Percentiles rank a stretch among this genome's conserved stretches.
Conservation (phyloP, 1,284 basidiomycete genomes). For the Papiliotrema fonsecae region DNA sequence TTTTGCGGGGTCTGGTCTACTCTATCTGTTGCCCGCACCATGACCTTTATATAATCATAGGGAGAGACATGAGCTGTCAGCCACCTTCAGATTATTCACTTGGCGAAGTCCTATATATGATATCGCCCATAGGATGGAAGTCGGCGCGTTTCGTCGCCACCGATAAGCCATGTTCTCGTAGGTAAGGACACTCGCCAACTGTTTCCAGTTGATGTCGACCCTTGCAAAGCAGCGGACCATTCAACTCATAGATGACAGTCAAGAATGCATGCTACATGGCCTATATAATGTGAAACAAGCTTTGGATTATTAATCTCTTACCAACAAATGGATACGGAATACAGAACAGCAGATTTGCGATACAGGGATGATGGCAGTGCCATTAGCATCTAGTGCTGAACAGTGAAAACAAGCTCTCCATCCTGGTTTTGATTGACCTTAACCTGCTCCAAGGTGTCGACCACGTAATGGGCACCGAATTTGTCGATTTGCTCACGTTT, state of each 20-base stretch:
- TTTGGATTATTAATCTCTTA: background rate
- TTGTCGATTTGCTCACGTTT: conserved; percentile 56
- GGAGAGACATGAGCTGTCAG: background rate
- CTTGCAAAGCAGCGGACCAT: background rate
- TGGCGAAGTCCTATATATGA: too few species aligned
- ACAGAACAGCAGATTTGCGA: background rate
- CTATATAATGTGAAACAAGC: background rate
- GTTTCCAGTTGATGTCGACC: too few species aligned
- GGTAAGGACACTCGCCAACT: too few species aligned
- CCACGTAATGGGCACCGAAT: conserved; percentile 63
- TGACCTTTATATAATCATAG: too few species aligned
- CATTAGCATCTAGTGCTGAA: conserved; percentile 15
- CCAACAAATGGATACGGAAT: background rate
- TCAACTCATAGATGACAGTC: background rate
- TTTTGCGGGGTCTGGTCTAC: too few species aligned
- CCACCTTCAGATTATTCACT: background rate
- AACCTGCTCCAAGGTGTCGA: conserved; percentile 60
- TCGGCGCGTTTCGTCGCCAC: too few species aligned
- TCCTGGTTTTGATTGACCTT: conserved; percentile 44
- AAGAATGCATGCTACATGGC: background rate
- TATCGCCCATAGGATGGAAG: too few species aligned
- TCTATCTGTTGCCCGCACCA: too few species aligned
- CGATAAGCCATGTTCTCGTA: too few species aligned
- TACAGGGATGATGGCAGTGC: background rate
- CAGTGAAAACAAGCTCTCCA: conserved; percentile 32